phyloP scores from a whole-genome alignment of 2,329 filamentous ascomycete species.

The Atkinsonella hypoxylon region DNA sequence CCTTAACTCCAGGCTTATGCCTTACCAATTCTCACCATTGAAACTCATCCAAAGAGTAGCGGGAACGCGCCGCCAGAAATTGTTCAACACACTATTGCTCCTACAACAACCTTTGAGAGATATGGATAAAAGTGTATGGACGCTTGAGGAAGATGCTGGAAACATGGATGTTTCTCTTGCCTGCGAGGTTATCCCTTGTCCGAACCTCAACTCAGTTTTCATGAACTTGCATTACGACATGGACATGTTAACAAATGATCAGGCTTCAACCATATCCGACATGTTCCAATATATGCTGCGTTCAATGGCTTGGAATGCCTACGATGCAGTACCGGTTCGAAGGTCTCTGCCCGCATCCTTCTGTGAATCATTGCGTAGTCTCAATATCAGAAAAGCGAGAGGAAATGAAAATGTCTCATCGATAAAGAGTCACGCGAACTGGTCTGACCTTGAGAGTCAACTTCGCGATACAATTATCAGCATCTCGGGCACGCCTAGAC shows the following conservation, averaged over 20 bases:
- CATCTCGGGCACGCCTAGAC: conserved; percentile 40
- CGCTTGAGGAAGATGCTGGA: conserved; percentile 42
- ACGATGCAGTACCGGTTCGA: conserved; percentile 6
- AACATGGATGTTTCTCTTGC: conserved; percentile 68
- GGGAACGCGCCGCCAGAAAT: conserved; percentile 29
- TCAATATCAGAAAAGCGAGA: conserved; percentile 13
- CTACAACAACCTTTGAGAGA: conserved; percentile 55
- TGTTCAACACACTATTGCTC: conserved; percentile 76
- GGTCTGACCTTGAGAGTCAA: conserved; percentile 37
- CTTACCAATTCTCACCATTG: conserved; percentile 64
- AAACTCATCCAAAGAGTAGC: conserved; percentile 52
- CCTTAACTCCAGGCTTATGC: conserved; percentile 48
- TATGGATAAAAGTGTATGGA: conserved; percentile 45
- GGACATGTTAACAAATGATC: conserved; percentile 22
- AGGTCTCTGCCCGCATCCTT: background rate
- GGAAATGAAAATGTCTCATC: conserved; percentile 5
- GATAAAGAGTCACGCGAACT: conserved; percentile 20
- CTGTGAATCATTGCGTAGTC: conserved; percentile 9
- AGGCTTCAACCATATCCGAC: conserved; percentile 17
- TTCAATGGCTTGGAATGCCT: conserved; percentile 16
- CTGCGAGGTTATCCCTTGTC: conserved; percentile 56
- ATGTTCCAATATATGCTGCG: conserved; percentile 20
- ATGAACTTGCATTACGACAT: conserved; percentile 52
- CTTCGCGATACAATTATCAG: conserved; percentile 45
- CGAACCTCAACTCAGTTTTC: conserved; percentile 36